Percentiles rank a stretch among this genome's conserved stretches.
Evolutionary conservation across 805 yeast species (phyloP).

Genomic region (Yarrowia sp.): DNA sequence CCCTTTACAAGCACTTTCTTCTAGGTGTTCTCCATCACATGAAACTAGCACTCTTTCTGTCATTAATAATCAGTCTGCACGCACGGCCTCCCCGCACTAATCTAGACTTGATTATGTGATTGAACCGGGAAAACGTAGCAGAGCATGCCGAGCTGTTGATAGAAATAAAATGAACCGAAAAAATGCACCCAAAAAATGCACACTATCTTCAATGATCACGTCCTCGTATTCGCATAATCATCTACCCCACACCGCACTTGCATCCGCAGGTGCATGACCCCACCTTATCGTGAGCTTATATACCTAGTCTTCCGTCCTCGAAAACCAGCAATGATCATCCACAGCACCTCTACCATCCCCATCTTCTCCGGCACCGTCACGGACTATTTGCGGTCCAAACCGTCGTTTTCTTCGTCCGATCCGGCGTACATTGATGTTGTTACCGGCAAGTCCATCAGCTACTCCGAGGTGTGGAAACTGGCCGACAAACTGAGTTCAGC

Average conservation of each 20-base stretch:
- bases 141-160: too few relatives aligned
- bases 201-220: neutral
- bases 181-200: too few relatives aligned
- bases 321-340: neutral
- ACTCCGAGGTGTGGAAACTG: neutral
- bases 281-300: conserved; percentile 10
- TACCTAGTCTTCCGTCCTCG: neutral
- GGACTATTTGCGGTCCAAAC: neutral
- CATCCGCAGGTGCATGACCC: conserved; percentile 1
- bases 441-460: neutral
- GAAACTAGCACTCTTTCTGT: too few relatives aligned
- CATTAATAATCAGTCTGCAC: neutral
- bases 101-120: too few relatives aligned
- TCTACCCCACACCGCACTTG: neutral
- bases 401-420: neutral
- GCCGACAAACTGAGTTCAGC: neutral
- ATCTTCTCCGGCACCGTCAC: conserved; percentile 1
- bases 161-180: too few relatives aligned
- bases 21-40: too few relatives aligned
- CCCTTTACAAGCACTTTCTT: too few relatives aligned
- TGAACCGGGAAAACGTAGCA: too few relatives aligned
- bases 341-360: neutral
- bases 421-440: neutral
- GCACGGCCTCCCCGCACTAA: neutral
- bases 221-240: too few relatives aligned